Evolutionary conservation across 129 eudicot species (phyloP).

Genomic region (Chrysanthemum seticuspe): DNA sequence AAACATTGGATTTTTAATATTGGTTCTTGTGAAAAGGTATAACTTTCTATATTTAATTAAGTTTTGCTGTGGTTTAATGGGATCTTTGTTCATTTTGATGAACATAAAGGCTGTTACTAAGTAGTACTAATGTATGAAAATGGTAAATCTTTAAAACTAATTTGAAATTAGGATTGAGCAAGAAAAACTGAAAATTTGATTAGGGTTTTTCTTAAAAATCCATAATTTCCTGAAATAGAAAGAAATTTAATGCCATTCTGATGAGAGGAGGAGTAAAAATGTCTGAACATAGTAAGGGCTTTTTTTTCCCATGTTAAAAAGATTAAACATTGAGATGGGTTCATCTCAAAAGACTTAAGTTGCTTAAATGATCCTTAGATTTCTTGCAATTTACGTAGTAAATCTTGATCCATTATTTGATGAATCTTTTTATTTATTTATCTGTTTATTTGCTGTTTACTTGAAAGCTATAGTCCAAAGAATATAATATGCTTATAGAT

Average conservation of each 20-base stretch:
- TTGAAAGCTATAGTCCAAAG: conserved; percentile 1
- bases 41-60: not conserved
- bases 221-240: no score
- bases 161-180: conserved; percentile 4
- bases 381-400: conserved; percentile 4
- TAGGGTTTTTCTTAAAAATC: not conserved
- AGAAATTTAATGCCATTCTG: no score
- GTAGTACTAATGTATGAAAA: not conserved
- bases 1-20: conserved; percentile 2
- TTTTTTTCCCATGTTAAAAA: no score
- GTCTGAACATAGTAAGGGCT: no score
- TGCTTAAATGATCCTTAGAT: not conserved
- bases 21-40: conserved; percentile 17
- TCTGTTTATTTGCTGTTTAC: not conserved
- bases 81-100: not conserved
- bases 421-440: conserved; percentile 10
- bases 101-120: not conserved
- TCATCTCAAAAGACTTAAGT: not conserved
- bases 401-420: conserved; percentile 9
- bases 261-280: no score
- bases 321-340: not conserved
- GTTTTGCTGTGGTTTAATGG: not conserved
- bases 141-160: not conserved
- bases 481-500: conserved; percentile 7
- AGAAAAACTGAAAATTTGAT: conserved; percentile 2